phyloP scores from a whole-genome alignment of 2,329 filamentous ascomycete species.

The Fonsecaea erecta region DNA sequence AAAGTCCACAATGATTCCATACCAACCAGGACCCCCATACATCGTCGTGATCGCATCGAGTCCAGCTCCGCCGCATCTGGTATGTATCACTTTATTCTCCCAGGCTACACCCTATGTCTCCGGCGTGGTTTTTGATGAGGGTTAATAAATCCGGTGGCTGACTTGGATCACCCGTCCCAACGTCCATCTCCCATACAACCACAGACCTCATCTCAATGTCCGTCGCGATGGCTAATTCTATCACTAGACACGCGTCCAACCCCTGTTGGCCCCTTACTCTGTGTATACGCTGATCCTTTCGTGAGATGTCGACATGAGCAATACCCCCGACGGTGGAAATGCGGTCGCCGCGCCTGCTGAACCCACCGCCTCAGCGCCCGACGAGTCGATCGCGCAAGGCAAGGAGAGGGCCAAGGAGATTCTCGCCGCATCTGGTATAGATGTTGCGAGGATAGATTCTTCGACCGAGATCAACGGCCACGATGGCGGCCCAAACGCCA shows the following conservation, averaged over 20 bases:
- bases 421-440: constrained; percentile 57
- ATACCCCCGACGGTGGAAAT: constrained; percentile 31
- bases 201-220: constrained; percentile 15
- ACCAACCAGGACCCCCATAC: constrained; percentile 24
- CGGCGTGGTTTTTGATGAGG: constrained; percentile 6
- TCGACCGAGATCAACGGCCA: constrained; percentile 42
- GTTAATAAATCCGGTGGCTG: constrained; percentile 9
- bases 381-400: constrained; percentile 59
- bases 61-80: constrained; percentile 28
- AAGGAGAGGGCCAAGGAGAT: constrained; percentile 66
- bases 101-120: constrained; percentile 4
- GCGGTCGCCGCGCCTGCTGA: constrained; percentile 29
- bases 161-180: constrained; percentile 10
- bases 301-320: constrained; percentile 35
- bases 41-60: constrained; percentile 28
- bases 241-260: constrained; percentile 28
- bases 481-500: constrained; percentile 38
- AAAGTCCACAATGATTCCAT: constrained; percentile 25
- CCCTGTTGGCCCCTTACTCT: constrained; percentile 11
- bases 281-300: neutral
- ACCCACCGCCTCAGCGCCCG: constrained; percentile 18
- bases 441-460: constrained; percentile 40
- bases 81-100: constrained; percentile 27
- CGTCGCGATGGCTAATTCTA: constrained; percentile 26
- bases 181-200: constrained; percentile 1